Conservation (phyloP, 2,329 filamentous ascomycete species). For the Akanthomyces dipterigenus region DNA sequence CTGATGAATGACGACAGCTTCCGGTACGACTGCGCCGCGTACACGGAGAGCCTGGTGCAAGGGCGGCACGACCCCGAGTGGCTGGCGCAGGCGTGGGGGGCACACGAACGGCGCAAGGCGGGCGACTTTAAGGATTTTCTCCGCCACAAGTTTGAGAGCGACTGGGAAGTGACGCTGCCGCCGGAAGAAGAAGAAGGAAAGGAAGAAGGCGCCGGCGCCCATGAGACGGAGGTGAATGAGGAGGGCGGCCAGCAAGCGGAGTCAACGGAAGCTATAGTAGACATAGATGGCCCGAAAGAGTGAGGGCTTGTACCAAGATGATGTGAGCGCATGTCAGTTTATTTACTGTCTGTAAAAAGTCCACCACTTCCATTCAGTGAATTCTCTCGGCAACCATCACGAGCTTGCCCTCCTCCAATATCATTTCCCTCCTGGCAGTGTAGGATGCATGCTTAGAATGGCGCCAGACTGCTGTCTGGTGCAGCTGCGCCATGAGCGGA, state of each 20-base stretch:
- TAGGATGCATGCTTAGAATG: too few species aligned
- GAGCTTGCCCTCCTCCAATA: too few species aligned
- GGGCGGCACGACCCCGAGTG: constrained; percentile 47
- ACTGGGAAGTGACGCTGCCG: constrained; percentile 40
- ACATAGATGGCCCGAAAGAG: neutral
- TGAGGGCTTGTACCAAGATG: neutral
- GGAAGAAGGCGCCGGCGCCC: neutral
- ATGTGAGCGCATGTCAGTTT: neutral
- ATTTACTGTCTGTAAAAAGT: too few species aligned
- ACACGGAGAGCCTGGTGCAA: constrained; percentile 37
- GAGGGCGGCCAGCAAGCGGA: neutral
- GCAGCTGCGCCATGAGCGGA: too few species aligned
- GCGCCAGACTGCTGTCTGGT: too few species aligned
- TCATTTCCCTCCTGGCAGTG: too few species aligned
- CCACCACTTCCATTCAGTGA: too few species aligned
- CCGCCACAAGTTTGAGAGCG: constrained; percentile 36
- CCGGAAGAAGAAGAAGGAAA: constrained; percentile 1
- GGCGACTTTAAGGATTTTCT: constrained; percentile 46
- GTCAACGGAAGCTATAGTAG: neutral
- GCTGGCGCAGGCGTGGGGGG: constrained; percentile 45
- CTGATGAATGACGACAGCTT: constrained; percentile 42
- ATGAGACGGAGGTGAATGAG: too few species aligned
- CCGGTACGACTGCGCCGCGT: constrained; percentile 39
- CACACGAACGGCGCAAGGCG: constrained; percentile 39
- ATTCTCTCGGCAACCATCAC: too few species aligned